Evolutionary conservation across 1,284 basidiomycete genomes (phyloP).

Genomic region (Moesziomyces sp.): DNA sequence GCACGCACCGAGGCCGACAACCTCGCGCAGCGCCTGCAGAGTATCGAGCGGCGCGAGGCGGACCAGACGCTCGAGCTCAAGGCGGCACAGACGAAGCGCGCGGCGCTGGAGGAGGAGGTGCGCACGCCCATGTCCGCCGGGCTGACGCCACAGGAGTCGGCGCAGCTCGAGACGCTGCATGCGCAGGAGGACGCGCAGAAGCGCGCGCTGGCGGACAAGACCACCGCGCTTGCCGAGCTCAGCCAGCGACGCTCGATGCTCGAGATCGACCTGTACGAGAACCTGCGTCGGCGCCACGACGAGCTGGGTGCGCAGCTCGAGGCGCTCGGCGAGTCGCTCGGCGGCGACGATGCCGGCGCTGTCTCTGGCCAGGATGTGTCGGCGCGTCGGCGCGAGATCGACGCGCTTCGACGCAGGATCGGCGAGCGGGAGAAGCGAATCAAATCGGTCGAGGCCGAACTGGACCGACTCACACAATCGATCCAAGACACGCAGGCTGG

Average conservation of each 20-base stretch:
- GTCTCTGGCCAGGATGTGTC: constrained; percentile 79
- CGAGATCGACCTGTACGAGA: constrained; percentile 93
- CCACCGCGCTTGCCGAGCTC: constrained; percentile 80
- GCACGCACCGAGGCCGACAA: constrained; percentile 80
- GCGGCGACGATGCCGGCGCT: constrained; percentile 75
- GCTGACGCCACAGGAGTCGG: constrained; percentile 79
- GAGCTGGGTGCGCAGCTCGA: constrained; percentile 84
- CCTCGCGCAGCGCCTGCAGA: constrained; percentile 74
- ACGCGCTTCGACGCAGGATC: constrained; percentile 71
- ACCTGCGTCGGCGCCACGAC: constrained; percentile 79
- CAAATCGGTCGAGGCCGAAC: constrained; percentile 69
- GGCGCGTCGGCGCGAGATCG: constrained; percentile 70
- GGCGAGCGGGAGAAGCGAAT: constrained; percentile 31
- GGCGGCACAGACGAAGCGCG: constrained; percentile 73
- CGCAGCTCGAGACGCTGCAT: constrained; percentile 77
- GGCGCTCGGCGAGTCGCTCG: constrained; percentile 73
- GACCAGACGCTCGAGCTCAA: constrained; percentile 80
- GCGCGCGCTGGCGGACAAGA: constrained; percentile 77
- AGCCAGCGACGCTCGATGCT: constrained; percentile 81
- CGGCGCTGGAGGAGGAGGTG: constrained; percentile 79
- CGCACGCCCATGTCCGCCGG: constrained; percentile 79
- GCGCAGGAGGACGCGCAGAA: constrained; percentile 81
- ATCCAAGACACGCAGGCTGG: constrained; percentile 76
- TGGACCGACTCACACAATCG: constrained; percentile 75
- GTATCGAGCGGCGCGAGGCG: constrained; percentile 77